These are phyloP conservation scores for Globisporangium abappressorium DNA, from an alignment of 352 stramenopile genomes.

Conservation along the genomic window DNA sequence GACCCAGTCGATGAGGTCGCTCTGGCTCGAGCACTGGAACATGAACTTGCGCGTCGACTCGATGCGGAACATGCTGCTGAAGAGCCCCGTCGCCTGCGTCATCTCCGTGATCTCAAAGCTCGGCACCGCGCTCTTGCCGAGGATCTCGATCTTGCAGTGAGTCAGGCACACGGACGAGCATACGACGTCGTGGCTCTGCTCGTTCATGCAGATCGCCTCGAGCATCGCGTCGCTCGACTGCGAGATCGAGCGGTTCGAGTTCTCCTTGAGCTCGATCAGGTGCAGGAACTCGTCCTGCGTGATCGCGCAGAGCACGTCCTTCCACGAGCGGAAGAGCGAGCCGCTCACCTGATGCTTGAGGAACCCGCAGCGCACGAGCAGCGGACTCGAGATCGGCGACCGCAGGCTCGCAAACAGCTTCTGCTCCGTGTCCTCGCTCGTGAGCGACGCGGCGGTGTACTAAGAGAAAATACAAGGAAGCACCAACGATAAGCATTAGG, in stretches of 20 bases:
- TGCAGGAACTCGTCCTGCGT: constrained; percentile 75
- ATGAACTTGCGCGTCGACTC: constrained; percentile 64
- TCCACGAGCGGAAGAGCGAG: constrained; percentile 73
- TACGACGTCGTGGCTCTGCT: constrained; percentile 43
- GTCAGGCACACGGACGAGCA: constrained; percentile 54
- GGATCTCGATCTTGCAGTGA: constrained; percentile 76
- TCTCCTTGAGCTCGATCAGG: constrained; percentile 72
- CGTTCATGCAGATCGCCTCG: constrained; percentile 45
- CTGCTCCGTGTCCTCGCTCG: constrained; percentile 51
- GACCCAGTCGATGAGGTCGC: constrained; percentile 80
- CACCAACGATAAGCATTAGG: not conserved
- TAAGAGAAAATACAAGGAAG: constrained; percentile 16
- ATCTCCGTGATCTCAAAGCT: constrained; percentile 76
- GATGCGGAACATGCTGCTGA: constrained; percentile 64
- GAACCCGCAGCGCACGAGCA: constrained; percentile 73
- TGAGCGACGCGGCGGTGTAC: constrained; percentile 68
- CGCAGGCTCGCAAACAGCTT: constrained; percentile 60
- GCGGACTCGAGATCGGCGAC: constrained; percentile 65
- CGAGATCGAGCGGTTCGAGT: constrained; percentile 43
- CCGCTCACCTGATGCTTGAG: constrained; percentile 72
- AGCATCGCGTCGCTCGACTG: constrained; percentile 65
- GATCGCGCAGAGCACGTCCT: constrained; percentile 74
- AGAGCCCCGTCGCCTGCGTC: constrained; percentile 46
- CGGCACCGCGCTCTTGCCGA: constrained; percentile 56
- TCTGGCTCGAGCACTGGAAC: constrained; percentile 79